Evolutionary conservation across 805 yeast genomes (phyloP), one percentile per base, ranked within the genome.

Genomic region (Cyberlindnera amylophila): DNA sequence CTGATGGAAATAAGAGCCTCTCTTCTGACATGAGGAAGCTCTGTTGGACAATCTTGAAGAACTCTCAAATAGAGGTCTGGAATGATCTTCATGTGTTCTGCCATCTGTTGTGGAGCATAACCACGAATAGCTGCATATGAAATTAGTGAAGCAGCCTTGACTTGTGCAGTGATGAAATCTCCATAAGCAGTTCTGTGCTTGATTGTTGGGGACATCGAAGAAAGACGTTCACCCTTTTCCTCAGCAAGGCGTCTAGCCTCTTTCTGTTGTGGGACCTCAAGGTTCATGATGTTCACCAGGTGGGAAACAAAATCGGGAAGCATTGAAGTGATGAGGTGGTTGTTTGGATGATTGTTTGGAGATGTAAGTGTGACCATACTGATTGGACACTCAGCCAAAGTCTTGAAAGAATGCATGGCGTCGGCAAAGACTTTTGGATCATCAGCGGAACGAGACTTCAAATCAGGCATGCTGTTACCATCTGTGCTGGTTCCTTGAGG

Each of bases 31-130:
- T 89, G 81, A 4, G 95, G 85, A 37, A 88, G 69, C 58, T 91
- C 98, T 14, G 93, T 81, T 3, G 99, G 99, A 61, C 98, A 93
- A 61, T 95, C 98, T 63, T 90, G 96, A 31, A 93, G 66, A 31
- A 93, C 66, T 50, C 98, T 71, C 41, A 90, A 75, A 31, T 93
- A 86, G 42, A 90, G 75, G 46, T 86, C 95, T 0, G 99, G 99
- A 8, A 93, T 87, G 31, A 77, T 72, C 5, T 67, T 68, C 29
- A 80, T 76, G 51, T 79, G 76, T 31, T 64, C 64, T 45, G 72
- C 72, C 46, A 85, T 62, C 41, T 83, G 71, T 31, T 79, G 80
- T 28, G 79, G 75, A 3, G 95, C 81, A 55, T 81, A 85, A 14
- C 95, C 88, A 47, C 98, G 76, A 32, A 95, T 81, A 51, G 85